Evolutionary conservation across 805 yeast genomes (phyloP).

Genomic region (Metschnikowia reukaufii): DNA sequence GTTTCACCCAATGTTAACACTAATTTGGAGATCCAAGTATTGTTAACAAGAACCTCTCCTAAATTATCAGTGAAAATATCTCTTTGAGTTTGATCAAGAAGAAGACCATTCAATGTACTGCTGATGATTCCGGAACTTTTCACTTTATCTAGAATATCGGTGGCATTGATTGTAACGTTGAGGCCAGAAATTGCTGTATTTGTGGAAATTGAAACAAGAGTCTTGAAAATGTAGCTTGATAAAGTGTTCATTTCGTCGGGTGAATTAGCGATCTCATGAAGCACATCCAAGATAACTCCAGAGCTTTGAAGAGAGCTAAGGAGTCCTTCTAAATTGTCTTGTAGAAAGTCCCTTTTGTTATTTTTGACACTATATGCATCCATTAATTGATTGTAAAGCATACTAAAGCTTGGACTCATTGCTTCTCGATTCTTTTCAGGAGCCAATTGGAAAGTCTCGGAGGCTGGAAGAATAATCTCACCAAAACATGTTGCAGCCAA

Average conservation of each 20-base stretch:
- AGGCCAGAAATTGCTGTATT: slow-evolving; percentile 16
- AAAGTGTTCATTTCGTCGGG: slow-evolving; percentile 30
- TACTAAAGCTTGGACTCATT: slow-evolving; percentile 13
- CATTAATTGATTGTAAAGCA: slow-evolving; percentile 11
- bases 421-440: slow-evolving; percentile 6
- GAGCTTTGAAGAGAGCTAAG: slow-evolving; percentile 25
- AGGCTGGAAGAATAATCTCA: slow-evolving; percentile 3
- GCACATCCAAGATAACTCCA: slow-evolving; percentile 24
- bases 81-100: slow-evolving; percentile 32
- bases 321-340: slow-evolving; percentile 13
- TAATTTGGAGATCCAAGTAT: slow-evolving; percentile 32
- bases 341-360: slow-evolving; percentile 13
- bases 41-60: slow-evolving; percentile 28
- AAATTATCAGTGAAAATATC: slow-evolving; percentile 24
- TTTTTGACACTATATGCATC: neutral
- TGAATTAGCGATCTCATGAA: slow-evolving; percentile 33
- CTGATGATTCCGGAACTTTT: slow-evolving; percentile 29
- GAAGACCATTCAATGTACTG: slow-evolving; percentile 25
- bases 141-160: slow-evolving; percentile 24
- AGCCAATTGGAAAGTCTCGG: slow-evolving; percentile 3
- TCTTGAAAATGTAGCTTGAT: slow-evolving; percentile 22
- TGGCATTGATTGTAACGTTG: slow-evolving; percentile 25
- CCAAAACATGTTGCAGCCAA: slow-evolving; percentile 9
- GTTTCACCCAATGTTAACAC: slow-evolving; percentile 37
- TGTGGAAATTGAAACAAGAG: slow-evolving; percentile 16